Evolutionary conservation across 1,284 basidiomycete species (phyloP), one percentile per base, ranked within the genome.

Genomic region (Trametes polyzona): DNA sequence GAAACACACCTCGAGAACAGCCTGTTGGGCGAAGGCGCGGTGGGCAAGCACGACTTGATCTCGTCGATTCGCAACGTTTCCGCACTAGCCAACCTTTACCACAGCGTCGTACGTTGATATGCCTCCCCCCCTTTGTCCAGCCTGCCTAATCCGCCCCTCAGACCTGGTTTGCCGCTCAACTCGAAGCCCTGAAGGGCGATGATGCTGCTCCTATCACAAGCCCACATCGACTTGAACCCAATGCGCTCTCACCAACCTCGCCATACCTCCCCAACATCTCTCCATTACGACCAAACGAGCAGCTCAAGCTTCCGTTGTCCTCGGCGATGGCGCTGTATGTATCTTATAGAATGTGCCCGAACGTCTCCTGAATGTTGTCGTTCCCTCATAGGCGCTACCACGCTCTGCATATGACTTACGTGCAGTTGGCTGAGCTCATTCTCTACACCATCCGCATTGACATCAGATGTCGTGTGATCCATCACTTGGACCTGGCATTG

Each of bases 391-490:
- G 95, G 59, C 93, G 94, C 27, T 96, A 95, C 75, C 89, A 95
- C 69, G 89, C 95, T 0, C 79, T 98, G 40, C 79, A 96, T 33
- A 87, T 90, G 71, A 96, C 95, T 2, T 99, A 95, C 66, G 86
- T 89, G 53, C 92, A 95, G 65, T 81, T 99, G 5, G 88, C 93
- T 2, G 88, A 92, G 66, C 82, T 94, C 57, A 88, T 98, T 47
- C 77, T 98, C 37, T 90, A 93, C 71, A 96, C 93, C 3, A 85
- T 99, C 47, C 86, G 95, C 16, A 83, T 95, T 47, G 96, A 99
- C 70, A 77, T 98, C 40, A 86, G 96, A 1, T 92, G 94, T 69
- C 85, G 95, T 41, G 83, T 87, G 1, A 87, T 96, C 37, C 88
- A 92, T 71, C 91, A 94, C 71, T 77, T 99, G 7, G 83, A 90